phyloP scores from a whole-genome alignment of 2,329 filamentous ascomycete species.

The Colletotrichum spinosum region DNA sequence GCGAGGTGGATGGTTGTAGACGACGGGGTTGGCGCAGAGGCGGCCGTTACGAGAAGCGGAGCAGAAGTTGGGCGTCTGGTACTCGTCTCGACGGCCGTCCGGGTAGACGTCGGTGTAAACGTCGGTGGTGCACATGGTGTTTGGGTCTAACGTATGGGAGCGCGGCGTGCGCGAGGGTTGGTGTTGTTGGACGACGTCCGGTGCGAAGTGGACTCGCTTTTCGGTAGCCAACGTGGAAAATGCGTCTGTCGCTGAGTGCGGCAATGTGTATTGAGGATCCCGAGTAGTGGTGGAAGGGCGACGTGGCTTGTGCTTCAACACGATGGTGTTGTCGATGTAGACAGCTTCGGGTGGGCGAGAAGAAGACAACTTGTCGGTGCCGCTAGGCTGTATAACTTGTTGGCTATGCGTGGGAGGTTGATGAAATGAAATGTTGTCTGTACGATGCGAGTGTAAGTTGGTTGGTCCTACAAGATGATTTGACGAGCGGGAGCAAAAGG shows the following conservation, averaged over 20 bases:
- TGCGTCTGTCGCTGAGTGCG: neutral
- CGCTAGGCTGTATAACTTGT: neutral
- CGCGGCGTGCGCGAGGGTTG: constrained; percentile 28
- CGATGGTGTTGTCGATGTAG: constrained; percentile 30
- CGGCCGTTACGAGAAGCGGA: constrained; percentile 51
- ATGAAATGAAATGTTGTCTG: constrained; percentile 8
- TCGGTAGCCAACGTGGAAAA: constrained; percentile 1
- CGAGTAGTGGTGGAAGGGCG: constrained; percentile 11
- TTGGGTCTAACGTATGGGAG: constrained; percentile 35
- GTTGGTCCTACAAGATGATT: constrained; percentile 10
- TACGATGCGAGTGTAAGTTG: constrained; percentile 22
- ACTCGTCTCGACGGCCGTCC: constrained; percentile 53
- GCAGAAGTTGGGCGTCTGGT: constrained; percentile 52
- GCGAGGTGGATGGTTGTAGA: constrained; percentile 55
- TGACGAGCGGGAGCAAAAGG: neutral
- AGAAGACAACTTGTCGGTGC: constrained; percentile 25
- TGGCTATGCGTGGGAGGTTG: neutral
- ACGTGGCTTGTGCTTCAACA: constrained; percentile 26
- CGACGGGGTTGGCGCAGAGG: constrained; percentile 55
- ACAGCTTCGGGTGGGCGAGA: constrained; percentile 25
- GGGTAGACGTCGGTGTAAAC: constrained; percentile 60
- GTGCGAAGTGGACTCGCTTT: constrained; percentile 27
- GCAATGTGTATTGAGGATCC: neutral
- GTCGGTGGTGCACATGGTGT: constrained; percentile 64
- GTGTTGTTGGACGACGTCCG: constrained; percentile 29